Base-by-base conservation (phyloP, 164 flowering plant species). In the Echeveria elegans region DNA sequence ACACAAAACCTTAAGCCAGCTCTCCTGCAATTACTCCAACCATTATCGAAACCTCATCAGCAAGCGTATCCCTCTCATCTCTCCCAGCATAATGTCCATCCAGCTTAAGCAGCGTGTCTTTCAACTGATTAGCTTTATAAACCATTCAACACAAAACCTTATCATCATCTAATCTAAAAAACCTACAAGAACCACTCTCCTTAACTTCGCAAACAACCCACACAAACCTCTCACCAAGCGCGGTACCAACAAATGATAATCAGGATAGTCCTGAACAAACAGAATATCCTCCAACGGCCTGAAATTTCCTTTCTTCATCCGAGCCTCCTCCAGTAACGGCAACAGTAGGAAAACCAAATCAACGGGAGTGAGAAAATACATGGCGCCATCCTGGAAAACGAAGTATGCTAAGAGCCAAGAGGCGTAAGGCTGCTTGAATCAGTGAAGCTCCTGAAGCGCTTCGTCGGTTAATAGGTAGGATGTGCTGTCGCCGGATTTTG, bases 221-320 rank as follows among this genome's bases (percentile, higher is more conserved):
- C 94, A 92, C 88, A 28, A 75, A 82, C 40, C 76, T 80, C 71
- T 87, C 94, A 8, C 82, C 88, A 73, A 90, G 66, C 32, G 91
- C 32, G 91, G 68, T 45, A 77, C 65, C 52, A 92, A 68, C 67
- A 76, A 72, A 29, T 75, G 87, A 82, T 90, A 95, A 72, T 86
- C 98, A 65, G 92, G 96, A 77, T 79, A 86, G 63, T 83, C 89
- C 37, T 76, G 48, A 58, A 88, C 64, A 65, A 80, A 88, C n/a
- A 92, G 62, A 12, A 95, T 87, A 69, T 95, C 98, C 72, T 95
- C 99, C 64, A 95, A 68, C 62, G 72, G 86, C 81, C 99, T 84
- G 77, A 95, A 92, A 73, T 85, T 88, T 69, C 99, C 99, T 90
- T 94, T 91, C 97, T 87, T 90, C 96, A 92, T 85, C 76, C 97